phyloP scores from a whole-genome alignment of 208 protist genomes.

The Zelonia costaricensis region DNA sequence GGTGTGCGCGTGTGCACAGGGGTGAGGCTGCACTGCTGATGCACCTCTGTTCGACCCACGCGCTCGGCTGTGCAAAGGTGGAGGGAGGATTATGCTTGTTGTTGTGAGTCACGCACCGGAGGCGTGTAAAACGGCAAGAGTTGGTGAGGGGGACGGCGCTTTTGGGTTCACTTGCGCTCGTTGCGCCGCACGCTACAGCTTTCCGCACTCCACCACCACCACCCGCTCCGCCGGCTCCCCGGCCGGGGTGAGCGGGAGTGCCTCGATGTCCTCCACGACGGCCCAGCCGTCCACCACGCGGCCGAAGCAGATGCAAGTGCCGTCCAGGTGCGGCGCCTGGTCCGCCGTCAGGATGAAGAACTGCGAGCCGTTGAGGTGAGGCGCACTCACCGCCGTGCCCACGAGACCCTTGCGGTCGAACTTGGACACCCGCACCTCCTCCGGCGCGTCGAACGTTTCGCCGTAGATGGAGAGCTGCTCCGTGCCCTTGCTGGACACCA shows the following conservation, averaged over 20 bases:
- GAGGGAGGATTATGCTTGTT: too few species aligned
- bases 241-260: constrained; percentile 35
- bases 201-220: constrained; percentile 69
- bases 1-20: too few species aligned
- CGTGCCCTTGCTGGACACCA: constrained; percentile 85
- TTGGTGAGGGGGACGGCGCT: too few species aligned
- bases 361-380: constrained; percentile 96
- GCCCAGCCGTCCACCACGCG: constrained; percentile 84
- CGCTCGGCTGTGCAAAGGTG: too few species aligned
- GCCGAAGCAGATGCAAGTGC: constrained; percentile 97
- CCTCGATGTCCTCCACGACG: constrained; percentile 80
- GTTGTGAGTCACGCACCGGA: too few species aligned
- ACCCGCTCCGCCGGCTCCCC: constrained; percentile 50
- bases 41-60: too few species aligned
- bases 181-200: too few species aligned
- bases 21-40: too few species aligned
- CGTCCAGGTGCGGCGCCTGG: constrained; percentile 76
- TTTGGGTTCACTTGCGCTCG: too few species aligned
- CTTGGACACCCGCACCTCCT: constrained; percentile 94
- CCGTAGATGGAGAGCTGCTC: constrained; percentile 98
- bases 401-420: constrained; percentile 89
- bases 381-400: constrained; percentile 97
- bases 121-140: too few species aligned
- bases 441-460: constrained; percentile 91
- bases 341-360: constrained; percentile 91